Conservation (phyloP, 108 stramenopile genomes). For the Aureococcus anophagefferens region DNA sequence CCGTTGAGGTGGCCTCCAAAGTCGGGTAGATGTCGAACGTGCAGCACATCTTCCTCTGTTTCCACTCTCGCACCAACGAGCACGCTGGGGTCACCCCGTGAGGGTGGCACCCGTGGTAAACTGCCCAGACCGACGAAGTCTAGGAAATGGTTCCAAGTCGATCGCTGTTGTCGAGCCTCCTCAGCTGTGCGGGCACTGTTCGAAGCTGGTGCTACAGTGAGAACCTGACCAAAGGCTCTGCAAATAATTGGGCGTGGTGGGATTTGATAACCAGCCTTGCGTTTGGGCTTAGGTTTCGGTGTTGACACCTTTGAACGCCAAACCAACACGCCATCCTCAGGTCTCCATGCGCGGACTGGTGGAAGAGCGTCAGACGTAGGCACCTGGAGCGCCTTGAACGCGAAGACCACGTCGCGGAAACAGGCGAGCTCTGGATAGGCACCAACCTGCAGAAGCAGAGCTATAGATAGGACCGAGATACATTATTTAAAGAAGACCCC, state of each 20-base stretch:
- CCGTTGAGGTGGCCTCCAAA: conserved; percentile 42
- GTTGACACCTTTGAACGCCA: conserved; percentile 13
- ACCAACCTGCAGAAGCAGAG: conserved; percentile 73
- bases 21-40: conserved; percentile 36
- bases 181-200: no score
- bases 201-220: no score
- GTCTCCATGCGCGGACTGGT: conserved; percentile 24
- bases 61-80: conserved; percentile 38
- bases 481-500: no score
- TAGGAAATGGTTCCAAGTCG: no score
- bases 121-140: neutral
- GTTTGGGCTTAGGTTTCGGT: no score
- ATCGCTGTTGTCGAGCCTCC: no score
- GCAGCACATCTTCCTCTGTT: conserved; percentile 51
- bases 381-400: conserved; percentile 72
- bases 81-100: conserved; percentile 42
- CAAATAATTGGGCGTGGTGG: no score
- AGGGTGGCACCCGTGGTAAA: conserved; percentile 42
- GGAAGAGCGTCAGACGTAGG: conserved; percentile 42
- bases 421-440: conserved; percentile 93
- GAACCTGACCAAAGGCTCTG: no score
- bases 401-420: conserved; percentile 94
- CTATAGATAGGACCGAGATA: conserved; percentile 64
- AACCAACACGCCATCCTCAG: conserved; percentile 32
- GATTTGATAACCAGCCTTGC: no score